Conservation (phyloP, 169 alveolate species). For the Babesia ovis region DNA sequence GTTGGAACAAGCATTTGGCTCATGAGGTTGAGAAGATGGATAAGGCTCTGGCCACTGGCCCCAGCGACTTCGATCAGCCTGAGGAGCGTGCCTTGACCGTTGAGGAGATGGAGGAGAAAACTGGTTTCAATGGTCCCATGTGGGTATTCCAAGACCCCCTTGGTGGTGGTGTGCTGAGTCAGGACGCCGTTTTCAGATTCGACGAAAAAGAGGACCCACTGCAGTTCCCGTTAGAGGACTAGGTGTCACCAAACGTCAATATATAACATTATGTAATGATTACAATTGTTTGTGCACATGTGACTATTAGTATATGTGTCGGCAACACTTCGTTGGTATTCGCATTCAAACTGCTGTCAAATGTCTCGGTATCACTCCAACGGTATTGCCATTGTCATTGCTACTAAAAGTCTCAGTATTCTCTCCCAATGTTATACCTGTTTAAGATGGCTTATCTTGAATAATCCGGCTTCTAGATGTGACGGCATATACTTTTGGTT, state of each 20-base stretch:
- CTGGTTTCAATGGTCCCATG: slow-evolving; percentile 51
- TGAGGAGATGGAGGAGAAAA: slow-evolving; percentile 18
- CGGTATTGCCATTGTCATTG: background rate
- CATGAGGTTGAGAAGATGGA: slow-evolving; percentile 33
- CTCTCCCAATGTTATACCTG: too few relatives aligned
- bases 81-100: background rate
- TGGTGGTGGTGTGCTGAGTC: slow-evolving; percentile 62
- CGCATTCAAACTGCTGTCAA: background rate
- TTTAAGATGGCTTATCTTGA: slow-evolving; percentile 12
- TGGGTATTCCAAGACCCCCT: slow-evolving; percentile 69
- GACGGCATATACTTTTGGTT: slow-evolving; percentile 26
- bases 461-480: slow-evolving; percentile 17
- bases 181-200: slow-evolving; percentile 31
- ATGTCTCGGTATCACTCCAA: background rate
- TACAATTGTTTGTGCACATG: too few relatives aligned
- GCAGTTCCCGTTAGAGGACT: slow-evolving; percentile 33
- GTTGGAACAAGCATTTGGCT: slow-evolving; percentile 47
- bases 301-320: too few relatives aligned
- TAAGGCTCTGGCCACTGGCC: slow-evolving; percentile 23
- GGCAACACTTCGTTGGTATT: too few relatives aligned
- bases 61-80: background rate
- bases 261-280: too few relatives aligned
- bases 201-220: slow-evolving; percentile 40
- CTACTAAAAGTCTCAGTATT: background rate
- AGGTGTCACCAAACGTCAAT: too few relatives aligned